phyloP scores from a whole-genome alignment of 768 basidiomycete genomes.

The Naganishia vishniacii region DNA sequence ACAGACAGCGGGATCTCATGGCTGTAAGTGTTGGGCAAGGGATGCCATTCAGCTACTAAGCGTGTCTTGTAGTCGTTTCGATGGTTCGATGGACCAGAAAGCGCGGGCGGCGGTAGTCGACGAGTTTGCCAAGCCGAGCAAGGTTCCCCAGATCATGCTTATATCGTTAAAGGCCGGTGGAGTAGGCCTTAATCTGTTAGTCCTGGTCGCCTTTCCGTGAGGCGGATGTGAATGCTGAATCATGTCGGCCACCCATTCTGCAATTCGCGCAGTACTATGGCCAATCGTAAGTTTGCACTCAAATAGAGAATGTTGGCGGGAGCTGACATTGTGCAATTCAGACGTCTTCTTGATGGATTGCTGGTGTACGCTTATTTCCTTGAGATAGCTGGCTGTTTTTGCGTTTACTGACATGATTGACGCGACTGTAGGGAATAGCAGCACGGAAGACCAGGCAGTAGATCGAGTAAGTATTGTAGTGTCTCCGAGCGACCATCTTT shows the following conservation, averaged over 20 bases:
- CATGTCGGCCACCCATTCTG: no score
- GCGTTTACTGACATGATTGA: not conserved
- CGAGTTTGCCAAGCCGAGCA: slow-evolving; percentile 66
- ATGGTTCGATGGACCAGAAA: slow-evolving; percentile 85
- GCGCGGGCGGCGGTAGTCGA: slow-evolving; percentile 68
- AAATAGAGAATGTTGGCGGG: not conserved
- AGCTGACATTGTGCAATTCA: not conserved
- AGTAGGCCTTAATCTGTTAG: slow-evolving; percentile 71
- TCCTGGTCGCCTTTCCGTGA: not conserved
- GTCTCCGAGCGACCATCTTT: not conserved
- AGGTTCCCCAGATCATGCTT: slow-evolving; percentile 62
- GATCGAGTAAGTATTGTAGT: slow-evolving; percentile 38
- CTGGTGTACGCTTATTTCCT: slow-evolving; percentile 1
- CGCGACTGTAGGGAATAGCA: slow-evolving; percentile 29
- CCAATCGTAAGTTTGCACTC: slow-evolving; percentile 41
- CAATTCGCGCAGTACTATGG: slow-evolving; percentile 37
- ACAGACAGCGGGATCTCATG: slow-evolving; percentile 41
- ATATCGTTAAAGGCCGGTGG: slow-evolving; percentile 65
- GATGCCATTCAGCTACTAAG: no score
- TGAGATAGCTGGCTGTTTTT: not conserved
- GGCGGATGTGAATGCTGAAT: no score
- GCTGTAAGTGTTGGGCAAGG: no score
- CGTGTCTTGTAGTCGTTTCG: slow-evolving; percentile 60
- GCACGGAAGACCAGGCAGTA: slow-evolving; percentile 47
- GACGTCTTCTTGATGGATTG: slow-evolving; percentile 18